phyloP scores from a whole-genome alignment of 2,329 filamentous ascomycete genomes.

The Apiospora aurea region DNA sequence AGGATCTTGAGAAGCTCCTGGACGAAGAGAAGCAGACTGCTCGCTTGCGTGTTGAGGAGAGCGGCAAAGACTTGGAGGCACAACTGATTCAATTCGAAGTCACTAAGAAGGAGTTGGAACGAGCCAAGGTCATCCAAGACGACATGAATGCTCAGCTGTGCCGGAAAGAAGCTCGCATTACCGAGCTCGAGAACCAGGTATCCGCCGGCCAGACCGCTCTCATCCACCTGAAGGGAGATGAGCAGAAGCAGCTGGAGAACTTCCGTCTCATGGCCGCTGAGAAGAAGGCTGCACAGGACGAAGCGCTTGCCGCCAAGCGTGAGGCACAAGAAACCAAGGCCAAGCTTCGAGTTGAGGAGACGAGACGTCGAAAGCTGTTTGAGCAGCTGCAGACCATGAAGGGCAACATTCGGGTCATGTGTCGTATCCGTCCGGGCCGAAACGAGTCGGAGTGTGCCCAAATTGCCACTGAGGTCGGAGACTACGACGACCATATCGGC shows the following conservation, averaged over 20 bases:
- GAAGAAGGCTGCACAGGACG: conserved; percentile 27
- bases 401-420: conserved; percentile 98
- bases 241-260: conserved; percentile 30
- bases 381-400: conserved; percentile 98
- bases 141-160: conserved; percentile 27
- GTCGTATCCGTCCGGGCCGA: conserved; percentile 83
- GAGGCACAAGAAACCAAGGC: conserved; percentile 29
- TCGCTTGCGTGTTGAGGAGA: conserved; percentile 22
- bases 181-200: conserved; percentile 30
- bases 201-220: conserved; percentile 41
- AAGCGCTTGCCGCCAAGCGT: conserved; percentile 25
- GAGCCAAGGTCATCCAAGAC: conserved; percentile 33
- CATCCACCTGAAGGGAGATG: conserved; percentile 29
- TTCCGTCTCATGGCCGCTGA: conserved; percentile 28
- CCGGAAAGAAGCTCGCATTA: conserved; percentile 29
- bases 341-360: conserved; percentile 38
- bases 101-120: conserved; percentile 57
- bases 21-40: conserved; percentile 28
- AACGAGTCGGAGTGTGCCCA: conserved; percentile 65
- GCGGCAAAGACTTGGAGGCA: conserved; percentile 68
- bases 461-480: conserved; percentile 80
- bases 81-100: conserved; percentile 71
- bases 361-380: conserved; percentile 84
- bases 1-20: conserved; percentile 27
- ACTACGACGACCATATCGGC: conserved; percentile 66